Evolutionary conservation across 1,284 basidiomycete species (phyloP).

Genomic region (Anthracocystis setariae): DNA sequence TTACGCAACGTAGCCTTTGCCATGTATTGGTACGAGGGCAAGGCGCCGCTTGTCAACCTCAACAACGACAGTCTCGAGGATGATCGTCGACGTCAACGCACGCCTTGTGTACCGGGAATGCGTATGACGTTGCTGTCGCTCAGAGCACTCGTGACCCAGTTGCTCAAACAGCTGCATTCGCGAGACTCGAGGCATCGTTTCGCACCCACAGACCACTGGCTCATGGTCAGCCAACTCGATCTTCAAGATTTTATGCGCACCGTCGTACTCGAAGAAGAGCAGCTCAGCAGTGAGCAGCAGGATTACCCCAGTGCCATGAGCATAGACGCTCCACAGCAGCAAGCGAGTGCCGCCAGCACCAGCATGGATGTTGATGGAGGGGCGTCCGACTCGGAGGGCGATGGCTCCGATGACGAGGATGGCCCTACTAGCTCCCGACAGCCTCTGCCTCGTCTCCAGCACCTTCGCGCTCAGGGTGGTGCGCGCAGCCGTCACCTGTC

Average conservation of each 20-base stretch:
- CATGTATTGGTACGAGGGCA: conserved; percentile 78
- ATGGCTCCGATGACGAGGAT: conserved; percentile 23
- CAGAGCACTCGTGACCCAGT: conserved; percentile 49
- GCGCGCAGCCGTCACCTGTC: conserved; percentile 42
- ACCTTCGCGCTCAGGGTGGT: conserved; percentile 23
- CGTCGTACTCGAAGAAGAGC: conserved; percentile 72
- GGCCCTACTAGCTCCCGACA: conserved; percentile 5
- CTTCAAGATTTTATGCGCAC: conserved; percentile 88
- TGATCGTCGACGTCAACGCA: neutral
- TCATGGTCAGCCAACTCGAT: conserved; percentile 77
- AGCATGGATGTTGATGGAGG: conserved; percentile 17
- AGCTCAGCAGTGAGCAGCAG: conserved; percentile 46
- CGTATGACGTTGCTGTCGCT: conserved; percentile 50
- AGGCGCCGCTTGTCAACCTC: conserved; percentile 37
- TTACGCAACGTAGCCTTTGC: conserved; percentile 82
- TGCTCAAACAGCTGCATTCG: conserved; percentile 64
- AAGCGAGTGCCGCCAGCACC: neutral
- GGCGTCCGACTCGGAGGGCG: conserved; percentile 10
- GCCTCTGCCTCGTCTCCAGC: conserved; percentile 27
- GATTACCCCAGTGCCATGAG: conserved; percentile 4
- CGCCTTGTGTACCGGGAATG: conserved; percentile 50
- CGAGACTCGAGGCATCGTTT: conserved; percentile 54
- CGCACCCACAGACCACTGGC: conserved; percentile 78
- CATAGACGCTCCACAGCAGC: neutral
- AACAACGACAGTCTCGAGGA: conserved; percentile 12